These are phyloP conservation scores for Urtica urens DNA, from an alignment of 306 rosid genomes.

Conservation along the genomic window DNA sequence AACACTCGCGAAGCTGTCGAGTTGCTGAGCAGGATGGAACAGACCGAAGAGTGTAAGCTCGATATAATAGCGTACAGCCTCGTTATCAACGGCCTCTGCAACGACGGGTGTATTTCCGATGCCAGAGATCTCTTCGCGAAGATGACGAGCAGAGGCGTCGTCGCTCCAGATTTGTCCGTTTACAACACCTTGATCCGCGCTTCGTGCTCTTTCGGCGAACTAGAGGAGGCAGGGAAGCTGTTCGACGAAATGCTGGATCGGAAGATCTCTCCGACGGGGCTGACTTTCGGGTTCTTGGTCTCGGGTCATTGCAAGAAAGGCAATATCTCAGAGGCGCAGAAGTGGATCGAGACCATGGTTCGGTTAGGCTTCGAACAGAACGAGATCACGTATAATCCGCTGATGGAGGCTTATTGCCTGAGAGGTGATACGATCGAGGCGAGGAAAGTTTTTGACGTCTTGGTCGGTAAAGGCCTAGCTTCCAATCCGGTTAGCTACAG, in stretches of 20 bases:
- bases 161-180: too few relatives aligned
- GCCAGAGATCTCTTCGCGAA: too few relatives aligned
- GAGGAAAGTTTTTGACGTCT: neutral
- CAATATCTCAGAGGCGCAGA: slow-evolving; percentile 9
- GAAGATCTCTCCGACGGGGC: slow-evolving; percentile 15
- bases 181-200: too few relatives aligned
- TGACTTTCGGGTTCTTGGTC: slow-evolving; percentile 25
- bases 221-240: slow-evolving; percentile 14
- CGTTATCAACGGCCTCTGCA: too few relatives aligned
- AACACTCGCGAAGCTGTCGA: too few relatives aligned
- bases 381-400: slow-evolving; percentile 7
- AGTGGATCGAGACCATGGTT: slow-evolving; percentile 12
- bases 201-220: slow-evolving; percentile 15
- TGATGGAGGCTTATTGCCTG: neutral
- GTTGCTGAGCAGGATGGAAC: too few relatives aligned
- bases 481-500: neutral
- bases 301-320: slow-evolving; percentile 29
- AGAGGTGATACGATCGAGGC: neutral
- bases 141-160: too few relatives aligned
- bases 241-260: neutral
- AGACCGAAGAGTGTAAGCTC: too few relatives aligned
- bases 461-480: neutral
- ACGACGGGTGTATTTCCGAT: too few relatives aligned
- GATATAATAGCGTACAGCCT: too few relatives aligned
- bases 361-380: slow-evolving; percentile 15